Evolutionary conservation across 164 flowering plant species (phyloP).

Genomic region (Chimonanthus praecox): DNA sequence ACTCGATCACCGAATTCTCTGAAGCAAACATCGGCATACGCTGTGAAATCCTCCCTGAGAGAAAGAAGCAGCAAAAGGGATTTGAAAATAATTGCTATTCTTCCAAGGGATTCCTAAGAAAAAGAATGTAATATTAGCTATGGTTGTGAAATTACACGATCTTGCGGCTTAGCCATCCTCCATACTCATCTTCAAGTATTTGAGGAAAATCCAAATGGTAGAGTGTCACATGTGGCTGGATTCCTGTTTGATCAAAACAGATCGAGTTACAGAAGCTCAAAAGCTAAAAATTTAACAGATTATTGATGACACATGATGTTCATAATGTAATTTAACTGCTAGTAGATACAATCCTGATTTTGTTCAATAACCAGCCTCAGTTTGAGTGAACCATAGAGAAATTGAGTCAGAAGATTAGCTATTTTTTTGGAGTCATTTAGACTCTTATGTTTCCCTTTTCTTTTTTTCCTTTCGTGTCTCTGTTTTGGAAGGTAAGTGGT

Average conservation of each 20-base stretch:
- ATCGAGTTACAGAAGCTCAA: too few species aligned
- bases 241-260: not conserved
- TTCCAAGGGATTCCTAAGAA: not conserved
- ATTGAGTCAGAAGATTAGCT: too few species aligned
- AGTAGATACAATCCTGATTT: not conserved
- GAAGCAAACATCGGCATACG: slow-evolving; percentile 6
- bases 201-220: slow-evolving; percentile 9
- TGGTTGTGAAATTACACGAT: slow-evolving; percentile 1
- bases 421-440: too few species aligned
- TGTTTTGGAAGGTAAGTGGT: too few species aligned
- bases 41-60: slow-evolving; percentile 10
- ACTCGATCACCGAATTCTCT: slow-evolving; percentile 49
- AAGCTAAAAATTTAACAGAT: too few species aligned
- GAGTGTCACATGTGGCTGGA: slow-evolving; percentile 4
- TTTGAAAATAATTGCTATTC: not conserved
- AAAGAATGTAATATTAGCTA: slow-evolving; percentile 1
- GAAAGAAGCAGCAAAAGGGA: not conserved
- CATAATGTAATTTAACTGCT: not conserved
- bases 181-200: slow-evolving; percentile 6
- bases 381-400: too few species aligned
- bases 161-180: slow-evolving; percentile 9
- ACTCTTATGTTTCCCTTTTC: too few species aligned
- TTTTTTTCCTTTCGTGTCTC: too few species aligned
- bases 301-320: too few species aligned
- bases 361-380: not conserved